These are phyloP conservation scores for Manihot esculenta DNA, from an alignment of 441 rosid genomes.

Conservation along the genomic window DNA sequence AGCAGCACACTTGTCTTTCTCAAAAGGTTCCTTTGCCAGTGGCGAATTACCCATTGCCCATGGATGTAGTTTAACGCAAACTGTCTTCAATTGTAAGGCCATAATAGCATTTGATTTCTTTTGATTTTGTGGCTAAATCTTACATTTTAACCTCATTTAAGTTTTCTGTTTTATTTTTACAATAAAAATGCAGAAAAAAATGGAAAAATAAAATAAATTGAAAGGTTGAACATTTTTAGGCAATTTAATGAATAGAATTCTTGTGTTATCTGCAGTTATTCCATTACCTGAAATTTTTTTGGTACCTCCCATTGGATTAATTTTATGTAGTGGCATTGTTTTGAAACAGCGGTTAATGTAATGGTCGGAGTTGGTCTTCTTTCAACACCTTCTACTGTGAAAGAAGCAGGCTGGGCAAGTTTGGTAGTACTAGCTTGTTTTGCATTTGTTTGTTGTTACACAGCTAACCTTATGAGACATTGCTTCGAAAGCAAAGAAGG, in stretches of 20 bases:
- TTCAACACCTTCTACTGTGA: slow-evolving; percentile 74
- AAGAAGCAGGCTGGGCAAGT: slow-evolving; percentile 83
- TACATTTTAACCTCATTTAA: not conserved
- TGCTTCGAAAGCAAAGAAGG: slow-evolving; percentile 84
- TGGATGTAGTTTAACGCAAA: slow-evolving; percentile 83
- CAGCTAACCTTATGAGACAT: slow-evolving; percentile 75
- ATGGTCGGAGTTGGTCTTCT: slow-evolving; percentile 95
- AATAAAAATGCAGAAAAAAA: not conserved
- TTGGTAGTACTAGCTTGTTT: slow-evolving; percentile 50
- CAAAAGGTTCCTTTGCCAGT: slow-evolving; percentile 57
- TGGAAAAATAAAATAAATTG: not conserved
- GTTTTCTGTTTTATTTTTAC: not conserved
- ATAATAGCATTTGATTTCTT: not conserved
- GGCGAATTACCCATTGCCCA: slow-evolving; percentile 58
- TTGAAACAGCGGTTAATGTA: slow-evolving; percentile 62
- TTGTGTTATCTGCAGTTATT: not conserved
- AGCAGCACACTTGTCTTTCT: slow-evolving; percentile 50
- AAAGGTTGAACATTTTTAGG: not conserved
- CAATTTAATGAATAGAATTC: too few relatives aligned
- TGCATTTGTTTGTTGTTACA: slow-evolving; percentile 70
- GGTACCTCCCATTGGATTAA: not conserved
- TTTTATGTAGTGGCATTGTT: not conserved
- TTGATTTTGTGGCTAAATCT: not conserved
- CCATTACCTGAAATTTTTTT: not conserved
- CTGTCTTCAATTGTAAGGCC: slow-evolving; percentile 76